Percentiles rank a stretch among this genome's conserved stretches.
Conservation (phyloP, 352 stramenopile genomes). For the Phytophthora palmivora region DNA sequence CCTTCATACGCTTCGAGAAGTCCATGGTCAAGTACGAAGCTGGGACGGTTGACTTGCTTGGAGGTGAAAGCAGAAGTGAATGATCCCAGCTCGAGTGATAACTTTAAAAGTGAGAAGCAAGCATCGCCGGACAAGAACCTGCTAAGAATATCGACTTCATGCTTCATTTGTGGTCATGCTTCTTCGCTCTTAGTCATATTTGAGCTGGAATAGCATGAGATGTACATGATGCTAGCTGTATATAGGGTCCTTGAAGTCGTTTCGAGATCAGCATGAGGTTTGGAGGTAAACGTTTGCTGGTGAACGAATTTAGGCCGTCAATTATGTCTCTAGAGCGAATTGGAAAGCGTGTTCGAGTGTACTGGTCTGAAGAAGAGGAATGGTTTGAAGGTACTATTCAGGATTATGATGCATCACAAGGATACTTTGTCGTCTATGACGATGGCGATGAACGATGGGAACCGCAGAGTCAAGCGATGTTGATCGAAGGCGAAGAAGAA, state of each 20-base stretch:
- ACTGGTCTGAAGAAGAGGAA: slow-evolving; percentile 72
- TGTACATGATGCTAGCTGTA: background rate
- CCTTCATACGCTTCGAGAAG: slow-evolving; percentile 80
- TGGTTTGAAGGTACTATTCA: slow-evolving; percentile 74
- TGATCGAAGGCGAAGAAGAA: slow-evolving; percentile 45
- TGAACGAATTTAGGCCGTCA: slow-evolving; percentile 23
- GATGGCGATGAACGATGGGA: slow-evolving; percentile 87
- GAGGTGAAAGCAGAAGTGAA: slow-evolving; percentile 43
- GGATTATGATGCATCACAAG: slow-evolving; percentile 45
- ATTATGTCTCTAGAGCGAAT: slow-evolving; percentile 37
- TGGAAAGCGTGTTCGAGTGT: slow-evolving; percentile 73
- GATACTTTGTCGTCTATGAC: slow-evolving; percentile 80
- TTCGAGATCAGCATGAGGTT: slow-evolving; percentile 29
- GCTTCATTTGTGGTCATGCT: background rate
- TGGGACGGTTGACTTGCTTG: slow-evolving; percentile 22
- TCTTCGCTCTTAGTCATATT: slow-evolving; percentile 7
- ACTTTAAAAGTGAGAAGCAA: slow-evolving; percentile 7
- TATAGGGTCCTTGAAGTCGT: slow-evolving; percentile 18
- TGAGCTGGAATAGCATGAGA: slow-evolving; percentile 24
- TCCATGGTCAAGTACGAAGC: slow-evolving; percentile 50
- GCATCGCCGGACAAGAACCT: slow-evolving; percentile 29
- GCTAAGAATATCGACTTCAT: slow-evolving; percentile 37
- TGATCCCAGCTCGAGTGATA: background rate
- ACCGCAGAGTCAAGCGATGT: slow-evolving; percentile 37
- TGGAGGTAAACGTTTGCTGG: slow-evolving; percentile 6